phyloP scores from a whole-genome alignment of 2,329 filamentous ascomycete genomes.

The Xylaria sp. region DNA sequence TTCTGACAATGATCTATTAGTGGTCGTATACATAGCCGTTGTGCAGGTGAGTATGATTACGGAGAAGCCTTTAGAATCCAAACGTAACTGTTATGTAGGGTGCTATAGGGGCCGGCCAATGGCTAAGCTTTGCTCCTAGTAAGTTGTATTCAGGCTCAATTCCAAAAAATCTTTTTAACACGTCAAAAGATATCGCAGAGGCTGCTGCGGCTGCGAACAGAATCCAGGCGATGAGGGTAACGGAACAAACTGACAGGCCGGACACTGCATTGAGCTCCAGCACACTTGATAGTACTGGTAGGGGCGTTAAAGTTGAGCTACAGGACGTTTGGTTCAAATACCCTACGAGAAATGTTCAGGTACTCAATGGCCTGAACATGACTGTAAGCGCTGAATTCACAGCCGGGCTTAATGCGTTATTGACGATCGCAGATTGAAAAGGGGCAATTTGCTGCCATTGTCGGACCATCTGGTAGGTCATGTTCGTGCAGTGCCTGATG shows the following conservation, averaged over 20 bases:
- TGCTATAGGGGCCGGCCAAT: slow-evolving; percentile 73
- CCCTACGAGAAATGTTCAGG: slow-evolving; percentile 65
- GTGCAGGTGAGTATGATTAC: slow-evolving; percentile 60
- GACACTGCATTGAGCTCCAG: slow-evolving; percentile 50
- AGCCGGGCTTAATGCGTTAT: not conserved
- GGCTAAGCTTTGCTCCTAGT: slow-evolving; percentile 73
- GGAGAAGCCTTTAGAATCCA: not conserved
- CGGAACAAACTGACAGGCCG: slow-evolving; percentile 48
- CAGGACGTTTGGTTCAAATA: slow-evolving; percentile 70
- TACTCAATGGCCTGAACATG: slow-evolving; percentile 71
- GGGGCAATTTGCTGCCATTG: slow-evolving; percentile 76
- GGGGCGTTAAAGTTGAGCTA: slow-evolving; percentile 67
- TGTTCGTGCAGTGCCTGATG: not conserved
- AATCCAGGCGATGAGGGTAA: slow-evolving; percentile 61
- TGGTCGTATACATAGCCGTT: slow-evolving; percentile 73
- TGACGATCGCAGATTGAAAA: slow-evolving; percentile 60
- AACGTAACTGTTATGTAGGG: slow-evolving; percentile 47
- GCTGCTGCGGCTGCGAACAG: slow-evolving; percentile 68
- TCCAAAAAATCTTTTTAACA: slow-evolving; percentile 18
- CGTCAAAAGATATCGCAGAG: slow-evolving; percentile 62
- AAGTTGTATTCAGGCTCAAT: slow-evolving; percentile 21
- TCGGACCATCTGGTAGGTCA: slow-evolving; percentile 69
- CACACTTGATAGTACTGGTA: slow-evolving; percentile 54
- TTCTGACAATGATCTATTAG: slow-evolving; percentile 37
- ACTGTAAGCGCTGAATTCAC: slow-evolving; percentile 48